Evolutionary conservation across 1,284 basidiomycete species (phyloP).

Genomic region (Sanghuangporus baumii): DNA sequence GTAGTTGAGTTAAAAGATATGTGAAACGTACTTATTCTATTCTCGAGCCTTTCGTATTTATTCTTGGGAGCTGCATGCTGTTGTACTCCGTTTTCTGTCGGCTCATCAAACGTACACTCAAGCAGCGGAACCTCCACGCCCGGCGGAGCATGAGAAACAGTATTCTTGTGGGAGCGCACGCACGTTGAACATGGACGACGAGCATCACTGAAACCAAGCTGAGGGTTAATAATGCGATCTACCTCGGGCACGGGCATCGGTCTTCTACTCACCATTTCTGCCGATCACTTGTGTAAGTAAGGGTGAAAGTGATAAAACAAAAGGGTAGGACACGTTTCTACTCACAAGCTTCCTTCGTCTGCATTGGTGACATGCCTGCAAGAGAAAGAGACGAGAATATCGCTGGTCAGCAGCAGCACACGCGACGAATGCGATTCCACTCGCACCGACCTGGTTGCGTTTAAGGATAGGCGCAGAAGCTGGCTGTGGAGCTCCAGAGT

Average conservation of each 20-base stretch:
- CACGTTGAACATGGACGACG: slow-evolving; percentile 30
- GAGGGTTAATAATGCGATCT: slow-evolving; percentile 9
- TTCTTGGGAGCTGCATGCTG: slow-evolving; percentile 47
- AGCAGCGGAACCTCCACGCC: slow-evolving; percentile 47
- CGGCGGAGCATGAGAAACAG: slow-evolving; percentile 30
- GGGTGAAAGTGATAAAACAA: slow-evolving; percentile 2
- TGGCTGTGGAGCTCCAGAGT: slow-evolving; percentile 17
- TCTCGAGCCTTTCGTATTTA: slow-evolving; percentile 57
- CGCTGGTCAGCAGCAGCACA: neutral
- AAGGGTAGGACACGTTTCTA: slow-evolving; percentile 14
- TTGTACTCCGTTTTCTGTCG: slow-evolving; percentile 29
- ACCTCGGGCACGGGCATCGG: slow-evolving; percentile 20
- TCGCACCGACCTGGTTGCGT: slow-evolving; percentile 46
- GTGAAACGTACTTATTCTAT: slow-evolving; percentile 53
- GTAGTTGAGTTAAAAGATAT: neutral
- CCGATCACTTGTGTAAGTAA: slow-evolving; percentile 3
- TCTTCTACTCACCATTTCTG: slow-evolving; percentile 57
- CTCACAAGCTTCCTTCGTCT: slow-evolving; percentile 67
- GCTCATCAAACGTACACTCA: slow-evolving; percentile 66
- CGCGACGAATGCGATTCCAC: neutral
- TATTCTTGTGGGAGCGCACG: slow-evolving; percentile 29
- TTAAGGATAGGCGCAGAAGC: slow-evolving; percentile 48
- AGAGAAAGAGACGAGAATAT: neutral
- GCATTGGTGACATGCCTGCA: slow-evolving; percentile 47
- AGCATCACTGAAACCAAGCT: slow-evolving; percentile 44